Conservation (phyloP, 306 rosid species). For the Astragalus membranaceus region DNA sequence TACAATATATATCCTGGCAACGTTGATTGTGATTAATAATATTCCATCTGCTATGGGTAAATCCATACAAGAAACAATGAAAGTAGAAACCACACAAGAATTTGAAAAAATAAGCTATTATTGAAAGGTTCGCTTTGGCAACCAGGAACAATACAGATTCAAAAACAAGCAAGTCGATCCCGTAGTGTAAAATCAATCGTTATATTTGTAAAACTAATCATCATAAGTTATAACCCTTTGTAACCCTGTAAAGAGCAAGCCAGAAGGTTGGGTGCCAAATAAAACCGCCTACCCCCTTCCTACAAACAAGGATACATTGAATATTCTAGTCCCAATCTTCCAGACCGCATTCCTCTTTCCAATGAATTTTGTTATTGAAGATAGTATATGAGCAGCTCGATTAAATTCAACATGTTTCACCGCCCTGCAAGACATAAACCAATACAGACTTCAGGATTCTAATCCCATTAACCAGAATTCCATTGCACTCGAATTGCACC, state of each 20-base stretch:
- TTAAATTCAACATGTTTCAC: slow-evolving; percentile 32
- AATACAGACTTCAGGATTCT: slow-evolving; percentile 31
- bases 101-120: neutral
- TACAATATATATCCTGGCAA: neutral
- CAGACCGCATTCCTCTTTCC: slow-evolving; percentile 29
- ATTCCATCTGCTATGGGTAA: no score
- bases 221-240: neutral
- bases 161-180: neutral
- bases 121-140: neutral
- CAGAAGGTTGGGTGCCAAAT: neutral
- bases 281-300: neutral
- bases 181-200: neutral
- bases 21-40: neutral
- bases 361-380: slow-evolving; percentile 28
- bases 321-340: slow-evolving; percentile 30
- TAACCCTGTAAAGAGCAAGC: neutral
- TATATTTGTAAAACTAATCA: neutral
- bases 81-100: neutral
- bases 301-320: slow-evolving; percentile 22
- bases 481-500: slow-evolving; percentile 6
- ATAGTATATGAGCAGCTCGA: slow-evolving; percentile 26
- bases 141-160: neutral
- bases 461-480: slow-evolving; percentile 16
- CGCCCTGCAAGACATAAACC: slow-evolving; percentile 65
- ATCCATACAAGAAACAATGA: neutral